Percentiles rank a stretch among this genome's conserved stretches.
Evolutionary conservation across 108 stramenopile species (phyloP).

Genomic region (Cyclotella atomus): DNA sequence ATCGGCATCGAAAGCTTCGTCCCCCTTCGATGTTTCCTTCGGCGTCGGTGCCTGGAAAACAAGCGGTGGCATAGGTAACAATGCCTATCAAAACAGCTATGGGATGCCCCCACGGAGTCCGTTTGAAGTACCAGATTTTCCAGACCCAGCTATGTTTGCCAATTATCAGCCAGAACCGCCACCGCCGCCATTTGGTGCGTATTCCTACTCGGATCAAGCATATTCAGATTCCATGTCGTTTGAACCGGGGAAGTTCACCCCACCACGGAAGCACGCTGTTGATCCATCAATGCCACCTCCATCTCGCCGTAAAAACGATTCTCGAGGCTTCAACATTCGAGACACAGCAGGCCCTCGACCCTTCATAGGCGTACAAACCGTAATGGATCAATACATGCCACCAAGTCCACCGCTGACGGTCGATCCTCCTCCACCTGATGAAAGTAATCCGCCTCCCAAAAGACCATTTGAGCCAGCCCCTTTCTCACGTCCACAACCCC

Average conservation of each 20-base stretch:
- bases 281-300: constrained; percentile 29
- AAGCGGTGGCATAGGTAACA: constrained; percentile 11
- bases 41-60: constrained; percentile 19
- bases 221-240: constrained; percentile 31
- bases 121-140: constrained; percentile 13
- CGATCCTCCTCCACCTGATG: constrained; percentile 42
- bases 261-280: constrained; percentile 33
- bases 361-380: constrained; percentile 33
- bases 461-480: constrained; percentile 43
- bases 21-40: constrained; percentile 37
- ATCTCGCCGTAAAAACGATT: constrained; percentile 21
- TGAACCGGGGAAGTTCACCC: constrained; percentile 44
- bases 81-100: background rate
- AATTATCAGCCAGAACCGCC: constrained; percentile 4
- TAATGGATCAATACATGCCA: constrained; percentile 27
- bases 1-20: constrained; percentile 21
- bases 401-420: constrained; percentile 41
- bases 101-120: constrained; percentile 9
- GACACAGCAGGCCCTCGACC: constrained; percentile 41
- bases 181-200: constrained; percentile 7
- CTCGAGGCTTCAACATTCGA: constrained; percentile 36
- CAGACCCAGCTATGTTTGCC: constrained; percentile 1
- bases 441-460: constrained; percentile 17
- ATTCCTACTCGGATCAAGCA: background rate
- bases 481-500: constrained; percentile 28